phyloP scores from a whole-genome alignment of 2,329 filamentous ascomycete species.

The Xylaria multiplex region DNA sequence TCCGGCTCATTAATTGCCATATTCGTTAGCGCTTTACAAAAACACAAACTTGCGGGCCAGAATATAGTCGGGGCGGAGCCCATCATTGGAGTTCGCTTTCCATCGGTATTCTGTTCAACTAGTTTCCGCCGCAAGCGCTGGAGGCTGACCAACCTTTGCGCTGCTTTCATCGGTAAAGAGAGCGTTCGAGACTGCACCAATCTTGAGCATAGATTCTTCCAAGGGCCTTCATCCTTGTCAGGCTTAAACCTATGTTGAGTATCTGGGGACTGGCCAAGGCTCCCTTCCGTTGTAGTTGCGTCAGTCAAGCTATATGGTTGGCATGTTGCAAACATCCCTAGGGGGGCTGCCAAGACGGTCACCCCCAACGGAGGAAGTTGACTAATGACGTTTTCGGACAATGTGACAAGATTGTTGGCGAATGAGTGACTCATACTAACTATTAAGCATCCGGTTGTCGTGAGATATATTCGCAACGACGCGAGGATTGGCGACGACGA shows the following conservation, averaged over 20 bases:
- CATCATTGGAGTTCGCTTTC: slow-evolving; percentile 53
- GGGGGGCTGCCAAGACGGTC: slow-evolving; percentile 64
- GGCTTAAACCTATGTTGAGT: slow-evolving; percentile 59
- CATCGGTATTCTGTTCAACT: slow-evolving; percentile 55
- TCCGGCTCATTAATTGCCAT: slow-evolving; percentile 54
- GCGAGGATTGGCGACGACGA: slow-evolving; percentile 54
- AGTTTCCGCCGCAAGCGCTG: slow-evolving; percentile 58
- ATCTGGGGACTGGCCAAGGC: slow-evolving; percentile 62
- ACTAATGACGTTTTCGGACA: slow-evolving; percentile 56
- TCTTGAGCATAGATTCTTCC: slow-evolving; percentile 62
- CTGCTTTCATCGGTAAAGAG: slow-evolving; percentile 54
- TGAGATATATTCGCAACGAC: slow-evolving; percentile 64
- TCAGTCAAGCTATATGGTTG: slow-evolving; percentile 52
- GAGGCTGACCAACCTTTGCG: slow-evolving; percentile 61
- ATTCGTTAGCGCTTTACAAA: slow-evolving; percentile 59
- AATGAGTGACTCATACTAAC: slow-evolving; percentile 60
- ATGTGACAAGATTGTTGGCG: slow-evolving; percentile 58
- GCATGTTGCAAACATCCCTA: slow-evolving; percentile 60
- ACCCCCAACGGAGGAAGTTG: slow-evolving; percentile 55
- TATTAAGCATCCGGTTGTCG: slow-evolving; percentile 64
- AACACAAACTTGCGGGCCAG: slow-evolving; percentile 66
- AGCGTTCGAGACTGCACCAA: slow-evolving; percentile 63
- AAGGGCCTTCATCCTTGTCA: slow-evolving; percentile 56
- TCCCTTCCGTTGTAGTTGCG: slow-evolving; percentile 50
- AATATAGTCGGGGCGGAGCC: slow-evolving; percentile 55